Conservation (phyloP, 306 rosid genomes). For the Cucurbita ficifolia region DNA sequence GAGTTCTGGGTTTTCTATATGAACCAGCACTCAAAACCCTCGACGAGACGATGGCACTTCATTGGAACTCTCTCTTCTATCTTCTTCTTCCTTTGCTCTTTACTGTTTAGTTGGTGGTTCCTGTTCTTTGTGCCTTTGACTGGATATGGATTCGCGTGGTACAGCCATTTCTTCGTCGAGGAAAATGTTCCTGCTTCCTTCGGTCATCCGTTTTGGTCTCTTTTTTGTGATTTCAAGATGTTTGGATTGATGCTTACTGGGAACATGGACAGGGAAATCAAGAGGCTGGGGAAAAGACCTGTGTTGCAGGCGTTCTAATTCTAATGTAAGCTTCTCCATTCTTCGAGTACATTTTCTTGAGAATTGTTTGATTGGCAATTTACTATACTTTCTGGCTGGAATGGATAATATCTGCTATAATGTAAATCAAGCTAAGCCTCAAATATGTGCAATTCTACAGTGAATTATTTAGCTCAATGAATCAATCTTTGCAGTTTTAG, state of each 20-base stretch:
- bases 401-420: neutral
- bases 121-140: conserved; percentile 57
- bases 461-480: too few species aligned
- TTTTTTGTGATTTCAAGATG: conserved; percentile 79
- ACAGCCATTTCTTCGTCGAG: conserved; percentile 86
- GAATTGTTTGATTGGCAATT: too few species aligned
- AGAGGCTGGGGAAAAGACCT: conserved; percentile 96
- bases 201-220: conserved; percentile 92
- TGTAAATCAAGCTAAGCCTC: neutral
- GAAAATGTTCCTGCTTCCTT: conserved; percentile 73
- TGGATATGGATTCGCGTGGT: conserved; percentile 94
- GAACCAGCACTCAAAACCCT: conserved; percentile 79
- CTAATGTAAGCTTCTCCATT: neutral
- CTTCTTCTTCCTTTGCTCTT: conserved; percentile 41
- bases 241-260: conserved; percentile 88
- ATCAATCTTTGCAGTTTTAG: neutral
- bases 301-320: conserved; percentile 51
- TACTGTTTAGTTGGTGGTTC: conserved; percentile 69
- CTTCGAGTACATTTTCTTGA: neutral
- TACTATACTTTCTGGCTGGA: neutral
- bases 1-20: conserved; percentile 90
- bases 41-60: conserved; percentile 91
- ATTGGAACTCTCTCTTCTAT: conserved; percentile 49
- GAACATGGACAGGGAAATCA: conserved; percentile 90
- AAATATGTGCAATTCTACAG: neutral